phyloP scores from a whole-genome alignment of 2,329 filamentous ascomycete genomes.

The Chrysoporthe austroafricana region DNA sequence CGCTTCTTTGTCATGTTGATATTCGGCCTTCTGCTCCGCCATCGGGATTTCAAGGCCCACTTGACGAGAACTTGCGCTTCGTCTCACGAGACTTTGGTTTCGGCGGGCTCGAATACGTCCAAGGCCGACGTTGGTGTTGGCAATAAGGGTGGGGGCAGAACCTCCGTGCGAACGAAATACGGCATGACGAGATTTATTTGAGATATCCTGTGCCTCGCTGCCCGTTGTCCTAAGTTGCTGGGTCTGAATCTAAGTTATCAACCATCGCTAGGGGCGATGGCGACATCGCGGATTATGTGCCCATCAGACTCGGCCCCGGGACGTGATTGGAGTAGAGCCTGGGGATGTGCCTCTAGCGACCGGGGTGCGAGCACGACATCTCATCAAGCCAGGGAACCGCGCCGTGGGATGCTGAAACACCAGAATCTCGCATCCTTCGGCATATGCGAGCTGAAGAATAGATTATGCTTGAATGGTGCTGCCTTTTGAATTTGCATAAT shows the following conservation, averaged over 20 bases:
- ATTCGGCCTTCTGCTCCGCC: slow-evolving; percentile 17
- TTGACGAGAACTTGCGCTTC: not conserved
- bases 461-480: not conserved
- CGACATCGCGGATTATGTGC: slow-evolving; percentile 22
- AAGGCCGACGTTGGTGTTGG: not conserved
- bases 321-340: slow-evolving; percentile 16
- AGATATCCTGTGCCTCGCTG: not conserved
- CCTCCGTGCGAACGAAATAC: not conserved
- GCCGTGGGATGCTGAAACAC: not conserved
- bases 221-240: not conserved
- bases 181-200: not conserved
- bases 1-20: slow-evolving; percentile 17
- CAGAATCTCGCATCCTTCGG: not conserved
- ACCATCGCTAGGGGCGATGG: slow-evolving; percentile 29
- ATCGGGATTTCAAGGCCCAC: not conserved
- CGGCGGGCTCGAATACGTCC: not conserved
- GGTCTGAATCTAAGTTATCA: slow-evolving; percentile 6
- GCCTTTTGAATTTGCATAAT: not conserved
- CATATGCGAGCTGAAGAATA: not conserved
- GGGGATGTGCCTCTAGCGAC: not conserved
- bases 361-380: slow-evolving; percentile 19
- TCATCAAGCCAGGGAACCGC: not conserved
- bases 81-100: not conserved
- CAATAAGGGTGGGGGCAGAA: not conserved
- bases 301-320: not conserved